These are phyloP conservation scores for Aspergillus aculeatus DNA, from an alignment of 2,329 filamentous ascomycete species.

Conservation along the genomic window DNA sequence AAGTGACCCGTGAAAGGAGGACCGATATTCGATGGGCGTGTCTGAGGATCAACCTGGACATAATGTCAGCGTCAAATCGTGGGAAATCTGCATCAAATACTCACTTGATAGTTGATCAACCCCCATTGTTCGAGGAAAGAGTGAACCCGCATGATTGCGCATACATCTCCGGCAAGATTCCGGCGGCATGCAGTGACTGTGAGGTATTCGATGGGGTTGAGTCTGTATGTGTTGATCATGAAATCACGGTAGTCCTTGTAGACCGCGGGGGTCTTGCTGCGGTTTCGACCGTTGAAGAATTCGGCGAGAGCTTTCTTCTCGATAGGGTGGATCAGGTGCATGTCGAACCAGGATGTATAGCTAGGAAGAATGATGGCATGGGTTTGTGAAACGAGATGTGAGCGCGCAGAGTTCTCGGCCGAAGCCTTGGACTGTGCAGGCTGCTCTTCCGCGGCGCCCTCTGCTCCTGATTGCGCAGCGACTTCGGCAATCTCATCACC, in stretches of 20 bases:
- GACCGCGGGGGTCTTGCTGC: conserved; percentile 93
- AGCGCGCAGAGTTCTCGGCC: conserved; percentile 80
- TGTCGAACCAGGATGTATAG: conserved; percentile 99
- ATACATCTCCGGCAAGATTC: conserved; percentile 95
- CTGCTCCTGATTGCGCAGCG: conserved; percentile 44
- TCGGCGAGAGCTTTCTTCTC: conserved; percentile 94
- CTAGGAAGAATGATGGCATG: conserved; percentile 95
- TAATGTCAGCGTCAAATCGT: conserved; percentile 9
- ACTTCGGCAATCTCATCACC: conserved; percentile 49
- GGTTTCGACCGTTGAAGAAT: conserved; percentile 97
- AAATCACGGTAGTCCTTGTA: conserved; percentile 99
- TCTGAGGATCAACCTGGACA: conserved; percentile 85
- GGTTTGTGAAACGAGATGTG: conserved; percentile 88
- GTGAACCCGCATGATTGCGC: conserved; percentile 98
- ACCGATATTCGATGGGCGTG: conserved; percentile 89
- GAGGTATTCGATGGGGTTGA: conserved; percentile 93
- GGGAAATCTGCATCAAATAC: conserved; percentile 12
- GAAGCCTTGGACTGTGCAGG: conserved; percentile 72
- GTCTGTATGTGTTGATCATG: conserved; percentile 98
- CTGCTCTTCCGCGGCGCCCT: conserved; percentile 54
- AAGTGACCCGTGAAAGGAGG: conserved; percentile 98
- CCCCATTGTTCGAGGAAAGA: conserved; percentile 98
- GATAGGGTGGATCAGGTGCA: conserved; percentile 85
- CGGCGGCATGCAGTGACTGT: conserved; percentile 94
- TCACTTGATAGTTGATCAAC: conserved; percentile 96